Evolutionary conservation across 2,329 filamentous ascomycete genomes (phyloP), one percentile per base, ranked within the genome.

Genomic region (Berkeleyomyces rouxiae): DNA sequence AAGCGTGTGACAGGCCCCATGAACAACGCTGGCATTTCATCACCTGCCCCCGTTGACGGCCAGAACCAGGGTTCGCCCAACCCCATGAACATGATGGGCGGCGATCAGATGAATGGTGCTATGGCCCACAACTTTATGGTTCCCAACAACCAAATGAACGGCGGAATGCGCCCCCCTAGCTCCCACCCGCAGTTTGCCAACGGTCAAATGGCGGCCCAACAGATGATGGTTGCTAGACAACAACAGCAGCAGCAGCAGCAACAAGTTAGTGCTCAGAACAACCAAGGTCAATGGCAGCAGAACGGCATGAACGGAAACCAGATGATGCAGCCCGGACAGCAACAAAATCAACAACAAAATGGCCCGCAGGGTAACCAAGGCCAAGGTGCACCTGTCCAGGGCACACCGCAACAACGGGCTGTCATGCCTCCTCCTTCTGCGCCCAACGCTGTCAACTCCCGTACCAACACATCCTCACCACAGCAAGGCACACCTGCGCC

Each of bases 1-100:
- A 89, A 88, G 77, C 84, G 87, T 59, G 83, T 83, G 59, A 88
- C 85, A 36, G 86, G 86, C 36, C 86, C 88, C 72, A 84, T 90
- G 79, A 82, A 81, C 68, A 82, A 82, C 64, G 80, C 80, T 44
- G 83, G 80, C 63, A 83, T 89, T 67, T 85, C 86, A 33, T 90
- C 85, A 33, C 87, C 84, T 6, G 78, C 87, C 66, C 85, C 85
- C 2, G 44, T 57, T 10, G 87, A 88, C 70, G 85, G 82, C 39
- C 84, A 80, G 76, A 87, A 82, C 64, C 81, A 79, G 68, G 82
- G 78, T 72, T 88, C 85, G 64, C 85, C 85, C 59, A 83, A 78
- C 73, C 77, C 75, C 60, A 81, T 82, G 75, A 80, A 79, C 70
- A 86, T 87, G 68, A 84, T 85, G 74, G 77, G 76, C 61, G 58